phyloP scores from a whole-genome alignment of 495 filamentous ascomycete genomes.

The Hypoxylon lenormandii region DNA sequence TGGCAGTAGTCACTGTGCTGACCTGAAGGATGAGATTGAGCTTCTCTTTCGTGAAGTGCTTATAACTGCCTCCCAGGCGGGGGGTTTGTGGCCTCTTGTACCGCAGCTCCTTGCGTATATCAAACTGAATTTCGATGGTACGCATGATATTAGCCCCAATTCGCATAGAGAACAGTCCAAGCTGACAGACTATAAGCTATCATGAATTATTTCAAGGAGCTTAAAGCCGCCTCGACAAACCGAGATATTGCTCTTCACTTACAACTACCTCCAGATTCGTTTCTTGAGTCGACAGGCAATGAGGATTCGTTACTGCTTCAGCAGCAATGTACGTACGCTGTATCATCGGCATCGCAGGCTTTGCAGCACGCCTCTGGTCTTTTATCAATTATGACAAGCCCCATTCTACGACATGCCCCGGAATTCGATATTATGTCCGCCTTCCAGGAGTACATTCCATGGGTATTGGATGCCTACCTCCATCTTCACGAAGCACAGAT shows the following conservation, averaged over 20 bases:
- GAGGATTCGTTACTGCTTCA: constrained; percentile 26
- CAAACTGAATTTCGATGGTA: constrained; percentile 56
- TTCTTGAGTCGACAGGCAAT: constrained; percentile 24
- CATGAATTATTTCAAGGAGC: constrained; percentile 19
- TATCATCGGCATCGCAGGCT: constrained; percentile 42
- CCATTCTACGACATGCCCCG: constrained; percentile 36
- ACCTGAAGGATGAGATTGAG: constrained; percentile 62
- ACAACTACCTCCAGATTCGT: constrained; percentile 39
- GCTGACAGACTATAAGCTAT: constrained; percentile 37
- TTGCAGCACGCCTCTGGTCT: constrained; percentile 50
- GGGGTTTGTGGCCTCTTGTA: constrained; percentile 61
- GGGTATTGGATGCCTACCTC: constrained; percentile 55
- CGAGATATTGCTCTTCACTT: constrained; percentile 37
- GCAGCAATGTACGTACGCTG: constrained; percentile 44
- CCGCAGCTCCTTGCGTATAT: constrained; percentile 58
- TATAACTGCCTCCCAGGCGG: constrained; percentile 52
- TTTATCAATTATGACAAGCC: constrained; percentile 51
- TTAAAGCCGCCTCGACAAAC: constrained; percentile 22
- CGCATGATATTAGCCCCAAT: constrained; percentile 28
- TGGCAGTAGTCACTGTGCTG: constrained; percentile 58
- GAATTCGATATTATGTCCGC: constrained; percentile 32
- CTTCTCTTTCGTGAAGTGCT: constrained; percentile 63
- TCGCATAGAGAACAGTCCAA: constrained; percentile 9
- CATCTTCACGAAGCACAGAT: constrained; percentile 46
- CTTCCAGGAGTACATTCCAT: constrained; percentile 50